Evolutionary conservation across 2,329 filamentous ascomycete species (phyloP), one percentile per base, ranked within the genome.

Genomic region (Rhinocladiella similis): DNA sequence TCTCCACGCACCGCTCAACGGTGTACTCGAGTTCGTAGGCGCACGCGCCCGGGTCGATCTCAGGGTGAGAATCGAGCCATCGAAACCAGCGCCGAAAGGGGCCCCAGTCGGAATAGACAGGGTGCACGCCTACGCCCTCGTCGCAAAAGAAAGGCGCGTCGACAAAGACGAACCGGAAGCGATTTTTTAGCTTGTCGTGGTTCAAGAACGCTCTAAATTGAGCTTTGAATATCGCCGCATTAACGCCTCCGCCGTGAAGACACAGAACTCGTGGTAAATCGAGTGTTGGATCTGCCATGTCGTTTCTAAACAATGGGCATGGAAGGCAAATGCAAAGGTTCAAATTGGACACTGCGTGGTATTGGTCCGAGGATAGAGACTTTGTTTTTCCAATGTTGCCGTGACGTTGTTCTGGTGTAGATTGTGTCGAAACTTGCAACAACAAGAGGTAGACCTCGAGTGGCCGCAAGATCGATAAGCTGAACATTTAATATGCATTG

Each of bases 191-290:
- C 52, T 43, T 50, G 1, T 62, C 62, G 53, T 74, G 67, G 46
- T 69, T 67, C 51, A 76, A 73, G 5, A 84, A 70, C 4, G 75
- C 75, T 60, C 89, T 87, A 63, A 84, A 83, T 73, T 92, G 89
- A 10, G 80, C 70, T 59, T 80, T 75, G 75, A 91, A 91, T 69
- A 91, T 83, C 39, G 78, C 68, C n/a, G 80, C 85, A 66, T 88
- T 91, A 62, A 86, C 84, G 59, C 89, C 89, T 65, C 88, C 89
- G 68, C 89, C 89, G 71, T 92, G 89, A n/a, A 92, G 83, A 72
- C 88, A 91, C 64, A 92, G 85, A 63, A 92, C 84, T 57, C 88
- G 85, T 2, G 88, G 88, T 25, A 80, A 75, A 56, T 69, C 59
- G 39, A 78, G 67, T 4, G 65, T 66, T 3, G 61, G 59, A 53